phyloP scores from a whole-genome alignment of 1,284 basidiomycete genomes.

The Meripilus lineatus region DNA sequence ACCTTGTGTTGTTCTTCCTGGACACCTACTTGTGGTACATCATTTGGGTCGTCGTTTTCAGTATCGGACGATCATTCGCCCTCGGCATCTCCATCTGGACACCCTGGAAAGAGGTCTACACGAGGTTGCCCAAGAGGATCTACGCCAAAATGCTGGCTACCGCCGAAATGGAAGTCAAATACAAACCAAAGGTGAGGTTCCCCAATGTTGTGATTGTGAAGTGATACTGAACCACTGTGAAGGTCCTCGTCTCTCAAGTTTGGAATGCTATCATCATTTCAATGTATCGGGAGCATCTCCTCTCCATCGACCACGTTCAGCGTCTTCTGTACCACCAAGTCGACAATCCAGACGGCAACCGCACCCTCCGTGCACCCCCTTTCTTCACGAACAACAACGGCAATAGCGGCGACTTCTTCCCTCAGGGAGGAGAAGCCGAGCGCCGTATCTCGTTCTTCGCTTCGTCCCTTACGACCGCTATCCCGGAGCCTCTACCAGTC shows the following conservation, averaged over 20 bases:
- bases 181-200: conserved; percentile 83
- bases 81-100: conserved; percentile 96
- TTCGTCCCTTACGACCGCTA: conserved; percentile 87
- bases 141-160: conserved; percentile 94
- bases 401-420: conserved; percentile 85
- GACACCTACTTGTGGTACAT: conserved; percentile 98
- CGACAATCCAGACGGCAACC: conserved; percentile 79
- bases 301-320: conserved; percentile 95
- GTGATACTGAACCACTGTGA: conserved; percentile 1
- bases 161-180: conserved; percentile 94
- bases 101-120: conserved; percentile 94
- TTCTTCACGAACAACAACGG: conserved; percentile 93
- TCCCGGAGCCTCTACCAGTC: conserved; percentile 90
- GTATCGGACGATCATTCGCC: conserved; percentile 83
- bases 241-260: conserved; percentile 93
- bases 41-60: conserved; percentile 96
- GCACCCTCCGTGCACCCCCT: conserved; percentile 87
- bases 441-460: conserved; percentile 97
- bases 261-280: conserved; percentile 99
- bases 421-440: conserved; percentile 89
- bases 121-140: conserved; percentile 92
- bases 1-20: conserved; percentile 91
- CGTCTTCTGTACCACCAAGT: conserved; percentile 93
- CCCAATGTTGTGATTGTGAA: background rate
- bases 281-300: conserved; percentile 95